These are phyloP conservation scores for Phaeosphaeria sp. DNA, from an alignment of 2,329 filamentous ascomycete genomes.

Conservation along the genomic window DNA sequence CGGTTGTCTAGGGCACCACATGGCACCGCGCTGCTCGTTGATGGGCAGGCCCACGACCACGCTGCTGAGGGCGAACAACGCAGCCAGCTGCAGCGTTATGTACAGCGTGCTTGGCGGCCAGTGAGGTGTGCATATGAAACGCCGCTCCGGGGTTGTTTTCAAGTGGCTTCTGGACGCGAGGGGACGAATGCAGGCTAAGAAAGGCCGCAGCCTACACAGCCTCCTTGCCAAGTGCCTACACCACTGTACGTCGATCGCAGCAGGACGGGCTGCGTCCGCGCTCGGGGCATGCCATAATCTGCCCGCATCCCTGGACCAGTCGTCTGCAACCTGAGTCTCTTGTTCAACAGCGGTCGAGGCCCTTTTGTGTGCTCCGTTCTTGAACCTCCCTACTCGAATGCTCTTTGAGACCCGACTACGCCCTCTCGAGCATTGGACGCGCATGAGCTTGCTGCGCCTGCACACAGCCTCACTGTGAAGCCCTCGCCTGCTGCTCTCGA, in stretches of 20 bases:
- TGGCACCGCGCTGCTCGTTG: conserved; percentile 5
- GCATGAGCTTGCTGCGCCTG: conserved; percentile 7
- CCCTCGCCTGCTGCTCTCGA: conserved; percentile 4
- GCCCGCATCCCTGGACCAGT: conserved; percentile 1
- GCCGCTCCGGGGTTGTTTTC: not conserved
- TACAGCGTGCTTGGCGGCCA: not conserved
- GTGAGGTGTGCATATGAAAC: not conserved
- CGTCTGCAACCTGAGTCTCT: not conserved
- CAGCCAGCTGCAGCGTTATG: not conserved
- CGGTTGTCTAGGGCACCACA: not conserved
- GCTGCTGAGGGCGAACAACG: not conserved
- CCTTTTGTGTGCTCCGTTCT: not conserved
- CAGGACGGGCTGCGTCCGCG: not conserved
- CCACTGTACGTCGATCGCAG: not conserved
- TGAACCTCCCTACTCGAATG: not conserved
- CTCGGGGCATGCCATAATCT: not conserved
- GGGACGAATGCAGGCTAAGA: not conserved
- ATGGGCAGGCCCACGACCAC: not conserved
- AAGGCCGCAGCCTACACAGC: not conserved
- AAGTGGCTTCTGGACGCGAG: not conserved
- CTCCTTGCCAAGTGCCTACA: not conserved
- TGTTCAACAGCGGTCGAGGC: not conserved
- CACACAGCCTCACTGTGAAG: conserved; percentile 4
- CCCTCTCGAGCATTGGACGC: not conserved
- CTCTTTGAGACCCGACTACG: not conserved